Conservation (phyloP, 352 stramenopile genomes). For the Phytophthora hibernalis region DNA sequence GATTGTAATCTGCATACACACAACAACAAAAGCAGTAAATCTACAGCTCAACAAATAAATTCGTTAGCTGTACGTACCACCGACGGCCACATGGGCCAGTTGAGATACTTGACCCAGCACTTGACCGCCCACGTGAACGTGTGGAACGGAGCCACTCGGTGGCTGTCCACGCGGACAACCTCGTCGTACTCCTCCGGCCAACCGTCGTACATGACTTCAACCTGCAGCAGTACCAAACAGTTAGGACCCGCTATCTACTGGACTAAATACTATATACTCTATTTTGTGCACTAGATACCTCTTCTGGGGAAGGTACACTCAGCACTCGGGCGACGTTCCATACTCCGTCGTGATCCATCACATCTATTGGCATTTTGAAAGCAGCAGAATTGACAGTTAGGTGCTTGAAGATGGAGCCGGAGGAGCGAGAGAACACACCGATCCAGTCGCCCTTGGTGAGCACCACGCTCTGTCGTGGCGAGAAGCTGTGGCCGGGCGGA, state of each 20-base stretch:
- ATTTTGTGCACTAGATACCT: conserved; percentile 6
- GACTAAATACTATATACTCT: background rate
- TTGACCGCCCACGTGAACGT: conserved; percentile 82
- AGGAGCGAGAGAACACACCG: conserved; percentile 12
- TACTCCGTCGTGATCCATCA: conserved; percentile 63
- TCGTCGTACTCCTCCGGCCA: conserved; percentile 71
- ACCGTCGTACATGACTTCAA: conserved; percentile 77
- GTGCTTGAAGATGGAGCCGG: background rate
- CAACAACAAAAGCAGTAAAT: conserved; percentile 4
- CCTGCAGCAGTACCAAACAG: conserved; percentile 18
- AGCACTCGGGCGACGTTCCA: conserved; percentile 73
- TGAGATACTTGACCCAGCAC: conserved; percentile 82
- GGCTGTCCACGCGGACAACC: conserved; percentile 58
- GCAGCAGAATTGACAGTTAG: background rate
- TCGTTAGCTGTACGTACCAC: conserved; percentile 45
- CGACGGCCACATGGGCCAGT: conserved; percentile 78
- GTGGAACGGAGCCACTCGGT: conserved; percentile 71
- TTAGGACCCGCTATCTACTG: background rate
- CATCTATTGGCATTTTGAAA: conserved; percentile 37
- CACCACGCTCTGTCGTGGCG: conserved; percentile 2
- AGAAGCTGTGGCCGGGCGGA: background rate
- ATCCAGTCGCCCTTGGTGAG: conserved; percentile 41
- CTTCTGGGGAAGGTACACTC: conserved; percentile 27
- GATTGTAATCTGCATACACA: conserved; percentile 57
- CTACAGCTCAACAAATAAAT: background rate